Evolutionary conservation across 164 flowering plant species (phyloP), one percentile per base, ranked within the genome.

Genomic region (Tinospora cordifolia): DNA sequence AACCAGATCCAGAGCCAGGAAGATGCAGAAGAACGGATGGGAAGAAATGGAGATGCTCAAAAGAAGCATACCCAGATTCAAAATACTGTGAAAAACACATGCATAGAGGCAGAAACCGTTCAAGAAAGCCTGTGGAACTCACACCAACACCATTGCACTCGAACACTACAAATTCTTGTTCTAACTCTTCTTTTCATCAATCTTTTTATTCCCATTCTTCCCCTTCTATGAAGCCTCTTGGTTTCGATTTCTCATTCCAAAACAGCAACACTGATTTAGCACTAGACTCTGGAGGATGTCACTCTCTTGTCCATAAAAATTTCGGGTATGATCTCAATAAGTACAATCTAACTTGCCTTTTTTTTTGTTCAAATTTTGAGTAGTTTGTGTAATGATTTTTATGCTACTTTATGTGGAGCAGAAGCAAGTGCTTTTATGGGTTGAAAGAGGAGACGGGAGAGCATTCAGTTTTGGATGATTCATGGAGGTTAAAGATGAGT

Each of bases 1-100:
- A 83, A 73, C 69, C 76, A 73, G 90, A 87, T 79, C 87, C 87
- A 63, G 90, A 87, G 75, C 90, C 90, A 63, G 87, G 87, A 3
- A 84, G 90, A 70, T 87, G 90, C 79, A 81, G 88, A 73, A 84
- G 90, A 79, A 87, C 90, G 62, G 90, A 87, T 75, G 90, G 90
- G 12, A 87, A 87, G 78, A 87, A 87, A 73, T 87, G 89, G 89
- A 79, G 89, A 57, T 86, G 90, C 77, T 80, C 90, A 8, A 86
- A 83, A 30, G 84, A 83, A 65, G 85, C 87, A 22, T 84, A 66
- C 63, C 82, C 80, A 27, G 90, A 84, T 57, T 87, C 90, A 15
- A 87, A 87, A 75, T 87, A 87, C 83, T 87, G 90, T 75, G 90
- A 87, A 57, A 79, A 79, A 39, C 90, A 87, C 77, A 85, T 87